phyloP scores from a whole-genome alignment of 23 red algal species.

The Gracilariopsis chorda region DNA sequence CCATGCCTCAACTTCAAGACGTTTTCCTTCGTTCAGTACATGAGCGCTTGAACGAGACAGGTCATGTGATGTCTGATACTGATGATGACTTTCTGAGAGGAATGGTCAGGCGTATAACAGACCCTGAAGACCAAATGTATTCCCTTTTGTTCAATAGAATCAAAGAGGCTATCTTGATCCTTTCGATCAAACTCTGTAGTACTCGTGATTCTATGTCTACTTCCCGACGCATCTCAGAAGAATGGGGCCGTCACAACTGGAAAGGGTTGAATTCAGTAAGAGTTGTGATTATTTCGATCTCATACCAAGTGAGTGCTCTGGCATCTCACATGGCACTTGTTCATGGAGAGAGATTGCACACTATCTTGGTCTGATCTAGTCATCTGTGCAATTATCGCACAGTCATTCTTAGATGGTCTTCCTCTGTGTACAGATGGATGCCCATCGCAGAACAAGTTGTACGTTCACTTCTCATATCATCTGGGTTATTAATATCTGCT shows the following conservation, averaged over 20 bases:
- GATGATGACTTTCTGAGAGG: background rate
- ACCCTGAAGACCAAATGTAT: conserved; percentile 24
- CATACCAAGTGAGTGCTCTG: background rate
- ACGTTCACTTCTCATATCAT: too few relatives aligned
- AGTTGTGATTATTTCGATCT: background rate
- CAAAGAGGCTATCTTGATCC: background rate
- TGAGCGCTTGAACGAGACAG: background rate
- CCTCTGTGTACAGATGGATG: too few relatives aligned
- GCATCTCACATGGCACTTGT: conserved; percentile 12
- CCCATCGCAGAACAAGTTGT: too few relatives aligned
- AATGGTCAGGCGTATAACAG: conserved; percentile 16
- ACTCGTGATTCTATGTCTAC: background rate
- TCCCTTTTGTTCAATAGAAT: background rate
- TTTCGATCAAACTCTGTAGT: background rate
- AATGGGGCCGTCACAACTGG: background rate
- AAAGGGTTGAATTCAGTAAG: background rate
- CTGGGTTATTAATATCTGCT: too few relatives aligned
- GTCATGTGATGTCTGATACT: background rate
- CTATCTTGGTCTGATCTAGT: too few relatives aligned
- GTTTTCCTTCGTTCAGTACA: background rate
- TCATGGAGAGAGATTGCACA: background rate
- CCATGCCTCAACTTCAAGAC: background rate
- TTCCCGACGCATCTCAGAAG: background rate
- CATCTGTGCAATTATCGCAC: too few relatives aligned
- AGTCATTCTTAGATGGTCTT: too few relatives aligned